Conservation (phyloP, 2,329 filamentous ascomycete genomes). For the Botrytis porri region DNA sequence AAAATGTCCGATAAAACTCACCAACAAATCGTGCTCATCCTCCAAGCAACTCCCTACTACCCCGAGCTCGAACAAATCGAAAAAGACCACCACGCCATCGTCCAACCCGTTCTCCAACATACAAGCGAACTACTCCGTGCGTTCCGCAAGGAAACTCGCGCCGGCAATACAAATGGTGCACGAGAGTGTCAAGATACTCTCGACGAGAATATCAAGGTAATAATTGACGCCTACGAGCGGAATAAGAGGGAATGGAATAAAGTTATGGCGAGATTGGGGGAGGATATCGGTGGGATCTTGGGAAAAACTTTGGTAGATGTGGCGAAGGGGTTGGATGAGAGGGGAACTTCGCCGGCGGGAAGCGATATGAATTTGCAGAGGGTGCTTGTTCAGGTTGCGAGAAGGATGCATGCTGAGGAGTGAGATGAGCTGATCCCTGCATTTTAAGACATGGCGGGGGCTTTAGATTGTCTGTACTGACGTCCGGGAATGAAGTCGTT, state of each 20-base stretch:
- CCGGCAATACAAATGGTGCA: neutral
- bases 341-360: fast-evolving
- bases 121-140: neutral
- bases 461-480: neutral
- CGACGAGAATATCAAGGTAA: neutral
- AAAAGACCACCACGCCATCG: neutral
- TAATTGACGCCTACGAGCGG: neutral
- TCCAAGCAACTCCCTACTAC: neutral
- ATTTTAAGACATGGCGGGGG: neutral
- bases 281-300: neutral
- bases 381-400: neutral
- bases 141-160: neutral
- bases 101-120: neutral
- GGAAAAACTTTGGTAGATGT: neutral
- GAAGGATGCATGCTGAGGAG: neutral
- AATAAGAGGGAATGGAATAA: neutral
- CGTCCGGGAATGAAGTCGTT: neutral
- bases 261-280: neutral
- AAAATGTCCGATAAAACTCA: neutral
- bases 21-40: neutral
- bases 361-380: neutral
- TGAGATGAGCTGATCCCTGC: no score
- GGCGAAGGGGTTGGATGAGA: neutral
- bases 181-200: neutral
- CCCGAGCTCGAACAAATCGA: neutral